Conservation (phyloP, 2,329 filamentous ascomycete genomes). For the Penicillium occitanis region DNA sequence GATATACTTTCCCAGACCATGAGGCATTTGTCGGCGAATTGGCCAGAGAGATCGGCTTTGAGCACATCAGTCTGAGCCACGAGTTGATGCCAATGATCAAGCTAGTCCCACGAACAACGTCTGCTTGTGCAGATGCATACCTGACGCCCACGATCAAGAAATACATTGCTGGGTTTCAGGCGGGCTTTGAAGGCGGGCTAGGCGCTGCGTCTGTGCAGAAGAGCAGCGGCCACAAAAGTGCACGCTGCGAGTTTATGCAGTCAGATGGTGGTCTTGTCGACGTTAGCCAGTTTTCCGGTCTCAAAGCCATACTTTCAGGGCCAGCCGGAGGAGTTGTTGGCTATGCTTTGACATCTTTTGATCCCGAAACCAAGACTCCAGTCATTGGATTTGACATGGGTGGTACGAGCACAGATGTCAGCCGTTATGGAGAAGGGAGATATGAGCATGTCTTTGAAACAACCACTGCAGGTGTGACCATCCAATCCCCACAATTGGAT, state of each 20-base stretch:
- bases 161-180: constrained; percentile 74
- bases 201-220: constrained; percentile 72
- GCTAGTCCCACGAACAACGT: constrained; percentile 71
- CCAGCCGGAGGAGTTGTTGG: constrained; percentile 92
- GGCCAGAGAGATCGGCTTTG: constrained; percentile 76
- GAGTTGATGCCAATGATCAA: constrained; percentile 89
- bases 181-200: constrained; percentile 76
- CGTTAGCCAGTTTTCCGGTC: constrained; percentile 66
- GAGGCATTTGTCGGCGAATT: constrained; percentile 75
- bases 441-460: constrained; percentile 94
- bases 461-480: constrained; percentile 83
- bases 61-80: constrained; percentile 77
- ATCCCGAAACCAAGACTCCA: constrained; percentile 71
- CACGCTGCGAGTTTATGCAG: constrained; percentile 92
- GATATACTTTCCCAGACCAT: constrained; percentile 86
- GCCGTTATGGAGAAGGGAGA: constrained; percentile 74
- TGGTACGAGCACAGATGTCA: constrained; percentile 86
- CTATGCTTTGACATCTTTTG: constrained; percentile 85
- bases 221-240: constrained; percentile 63
- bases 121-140: constrained; percentile 77
- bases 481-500: constrained; percentile 83
- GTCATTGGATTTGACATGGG: constrained; percentile 95
- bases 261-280: constrained; percentile 68
- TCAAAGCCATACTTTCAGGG: constrained; percentile 82
- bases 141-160: constrained; percentile 76